A percentile compares a stretch with the other conserved stretches of the same genome.
phyloP scores from a whole-genome alignment of 495 filamentous ascomycete genomes.

The Lasiosphaeris hirsuta region DNA sequence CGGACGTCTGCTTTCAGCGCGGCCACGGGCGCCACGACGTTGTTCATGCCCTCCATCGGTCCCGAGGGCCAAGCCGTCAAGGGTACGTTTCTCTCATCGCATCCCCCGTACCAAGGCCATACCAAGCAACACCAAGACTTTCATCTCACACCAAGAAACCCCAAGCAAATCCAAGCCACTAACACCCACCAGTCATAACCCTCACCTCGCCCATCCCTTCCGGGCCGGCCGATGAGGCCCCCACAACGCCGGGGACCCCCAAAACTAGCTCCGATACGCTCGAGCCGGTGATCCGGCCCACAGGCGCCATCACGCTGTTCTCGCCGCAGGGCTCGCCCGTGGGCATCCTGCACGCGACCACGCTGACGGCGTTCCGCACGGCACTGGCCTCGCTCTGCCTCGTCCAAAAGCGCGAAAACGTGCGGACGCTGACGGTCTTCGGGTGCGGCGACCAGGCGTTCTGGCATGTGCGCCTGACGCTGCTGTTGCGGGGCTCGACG shows the following conservation, averaged over 20 bases:
- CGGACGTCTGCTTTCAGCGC: slow-evolving; percentile 63
- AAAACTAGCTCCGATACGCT: neutral
- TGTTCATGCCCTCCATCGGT: slow-evolving; percentile 84
- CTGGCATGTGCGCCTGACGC: slow-evolving; percentile 84
- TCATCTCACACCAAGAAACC: neutral
- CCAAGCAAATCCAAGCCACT: neutral
- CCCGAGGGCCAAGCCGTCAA: slow-evolving; percentile 47
- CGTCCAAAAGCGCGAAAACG: slow-evolving; percentile 62
- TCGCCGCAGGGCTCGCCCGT: slow-evolving; percentile 60
- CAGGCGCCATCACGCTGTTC: slow-evolving; percentile 75
- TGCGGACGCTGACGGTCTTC: slow-evolving; percentile 77
- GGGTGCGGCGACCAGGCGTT: slow-evolving; percentile 89
- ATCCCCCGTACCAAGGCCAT: neutral
- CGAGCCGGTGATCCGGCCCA: slow-evolving; percentile 56
- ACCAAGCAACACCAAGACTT: neutral
- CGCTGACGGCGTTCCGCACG: slow-evolving; percentile 90
- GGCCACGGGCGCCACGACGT: slow-evolving; percentile 70
- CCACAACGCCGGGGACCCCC: too few relatives aligned
- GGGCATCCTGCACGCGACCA: slow-evolving; percentile 78
- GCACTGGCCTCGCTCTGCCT: slow-evolving; percentile 76
- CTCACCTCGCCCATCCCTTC: slow-evolving; percentile 23
- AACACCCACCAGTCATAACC: slow-evolving; percentile 33
- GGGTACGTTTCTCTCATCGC: slow-evolving; percentile 29
- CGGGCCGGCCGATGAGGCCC: slow-evolving; percentile 1
- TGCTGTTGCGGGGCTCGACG: slow-evolving; percentile 67